Conservation (phyloP, 2,329 filamentous ascomycete species). For the Sclerotinia spermophila region DNA sequence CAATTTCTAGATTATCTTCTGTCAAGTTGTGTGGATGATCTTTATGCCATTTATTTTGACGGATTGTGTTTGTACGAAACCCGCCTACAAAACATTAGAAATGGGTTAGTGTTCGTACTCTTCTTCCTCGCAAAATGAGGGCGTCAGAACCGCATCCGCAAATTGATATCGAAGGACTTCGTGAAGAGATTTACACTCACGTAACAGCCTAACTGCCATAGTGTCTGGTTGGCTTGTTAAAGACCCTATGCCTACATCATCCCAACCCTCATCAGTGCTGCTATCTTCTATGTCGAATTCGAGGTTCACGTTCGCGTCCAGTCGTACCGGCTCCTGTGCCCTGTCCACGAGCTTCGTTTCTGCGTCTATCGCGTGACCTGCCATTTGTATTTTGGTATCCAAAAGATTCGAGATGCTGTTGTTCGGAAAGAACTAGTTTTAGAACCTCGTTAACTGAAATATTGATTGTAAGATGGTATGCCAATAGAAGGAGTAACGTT, state of each 20-base stretch:
- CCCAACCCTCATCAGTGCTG: background rate
- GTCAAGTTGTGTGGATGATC: background rate
- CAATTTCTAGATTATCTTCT: constrained; percentile 1
- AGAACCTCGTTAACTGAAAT: background rate
- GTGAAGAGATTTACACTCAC: background rate
- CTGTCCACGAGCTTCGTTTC: too few relatives aligned
- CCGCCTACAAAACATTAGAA: background rate
- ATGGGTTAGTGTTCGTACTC: background rate
- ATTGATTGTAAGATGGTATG: background rate
- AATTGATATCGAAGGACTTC: background rate
- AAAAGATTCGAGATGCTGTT: background rate
- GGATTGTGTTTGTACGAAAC: background rate
- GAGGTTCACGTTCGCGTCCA: background rate
- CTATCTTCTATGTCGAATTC: too few relatives aligned
- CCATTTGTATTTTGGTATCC: background rate
- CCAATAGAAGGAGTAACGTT: background rate
- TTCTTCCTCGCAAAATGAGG: background rate
- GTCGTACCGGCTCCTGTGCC: too few relatives aligned
- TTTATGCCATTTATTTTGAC: constrained; percentile 8
- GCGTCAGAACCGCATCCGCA: background rate
- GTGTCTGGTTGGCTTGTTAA: background rate
- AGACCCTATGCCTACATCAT: background rate
- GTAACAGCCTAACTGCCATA: background rate
- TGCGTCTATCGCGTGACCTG: background rate
- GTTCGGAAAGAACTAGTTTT: background rate